Evolutionary conservation across 768 basidiomycete genomes (phyloP), one percentile per base, ranked within the genome.

Genomic region (Rhodotorula taiwanensis): DNA sequence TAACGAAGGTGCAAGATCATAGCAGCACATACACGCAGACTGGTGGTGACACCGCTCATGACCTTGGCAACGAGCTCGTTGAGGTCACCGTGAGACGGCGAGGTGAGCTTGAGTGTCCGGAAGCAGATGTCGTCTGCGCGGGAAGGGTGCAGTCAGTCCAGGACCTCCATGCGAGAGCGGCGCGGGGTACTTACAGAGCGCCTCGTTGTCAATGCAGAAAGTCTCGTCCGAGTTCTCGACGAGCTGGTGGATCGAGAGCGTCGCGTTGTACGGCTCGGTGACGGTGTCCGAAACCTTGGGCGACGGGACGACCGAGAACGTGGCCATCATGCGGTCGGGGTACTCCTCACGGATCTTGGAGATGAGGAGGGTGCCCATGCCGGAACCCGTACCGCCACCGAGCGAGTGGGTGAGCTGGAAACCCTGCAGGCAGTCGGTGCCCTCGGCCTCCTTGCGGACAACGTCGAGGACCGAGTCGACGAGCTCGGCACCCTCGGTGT

Each of bases 221-320:
- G 95, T 98, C 79, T 95, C 92, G 75, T 98, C 94, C 41, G 94
- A 97, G 83, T 98, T 98, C 79, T 98, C 95, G 55, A 98, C 95
- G 47, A 98, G 85, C 79, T 98, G 95, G 77, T 98, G 94, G 16
- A 98, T 91, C 55, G 91, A 95, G 56, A 98, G 87, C 7, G 92
- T 95, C 39, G 94, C 95, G 77, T 98, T 98, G 83, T 98, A 99
- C 5, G 95, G 94, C 87, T 98, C 94, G 70, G 97, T 93, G 72
- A 99, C 95, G 60, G 95, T 98, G 76, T 98, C 95, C 18, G 93
- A 98, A 56, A 97, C 79, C 79, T 79, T 57, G 44, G 36, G 60
- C 25, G 57, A 61, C 34, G 94, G 94, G 21, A 98, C 89, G 73
- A 99, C 94, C 59, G 95, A 98, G 82, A 94, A 99, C 65, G 95